A percentile compares a stretch with the other conserved stretches of the same genome.
Evolutionary conservation across 495 filamentous ascomycete genomes (phyloP).

Genomic region (Friedmanniomyces endolithicus): DNA sequence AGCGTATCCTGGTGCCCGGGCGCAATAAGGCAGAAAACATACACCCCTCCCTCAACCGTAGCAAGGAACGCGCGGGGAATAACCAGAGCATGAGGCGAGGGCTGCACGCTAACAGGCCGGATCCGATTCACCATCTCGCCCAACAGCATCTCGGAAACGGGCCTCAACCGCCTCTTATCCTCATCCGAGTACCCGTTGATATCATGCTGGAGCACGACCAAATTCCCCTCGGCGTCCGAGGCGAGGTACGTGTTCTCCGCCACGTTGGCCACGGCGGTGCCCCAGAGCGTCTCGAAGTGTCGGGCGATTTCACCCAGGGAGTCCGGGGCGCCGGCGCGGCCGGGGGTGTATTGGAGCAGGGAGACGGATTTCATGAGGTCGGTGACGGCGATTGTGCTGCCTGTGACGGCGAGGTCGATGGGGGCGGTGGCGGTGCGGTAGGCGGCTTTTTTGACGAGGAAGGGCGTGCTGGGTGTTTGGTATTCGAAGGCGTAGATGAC

Average conservation of each 20-base stretch:
- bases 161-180: constrained; percentile 55
- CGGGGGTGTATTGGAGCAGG: constrained; percentile 49
- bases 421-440: constrained; percentile 79
- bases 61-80: constrained; percentile 76
- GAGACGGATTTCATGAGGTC: constrained; percentile 92
- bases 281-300: constrained; percentile 71
- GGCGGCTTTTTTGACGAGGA: constrained; percentile 52
- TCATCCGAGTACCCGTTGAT: constrained; percentile 56
- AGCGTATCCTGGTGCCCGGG: constrained; percentile 61
- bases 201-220: constrained; percentile 66
- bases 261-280: constrained; percentile 62
- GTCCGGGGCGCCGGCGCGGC: constrained; percentile 33
- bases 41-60: constrained; percentile 86
- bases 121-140: constrained; percentile 92
- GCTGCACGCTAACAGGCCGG: constrained; percentile 45
- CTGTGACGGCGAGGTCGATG: constrained; percentile 57
- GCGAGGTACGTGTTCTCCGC: constrained; percentile 62
- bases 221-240: constrained; percentile 75
- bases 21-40: constrained; percentile 70
- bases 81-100: constrained; percentile 48
- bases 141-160: constrained; percentile 68
- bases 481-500: constrained; percentile 34
- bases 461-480: constrained; percentile 19
- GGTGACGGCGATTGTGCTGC: constrained; percentile 63
- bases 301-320: constrained; percentile 60